A percentile compares a stretch with the other conserved stretches of the same genome.
Conservation (phyloP, 768 basidiomycete species). For the Ephemerocybe angulata region DNA sequence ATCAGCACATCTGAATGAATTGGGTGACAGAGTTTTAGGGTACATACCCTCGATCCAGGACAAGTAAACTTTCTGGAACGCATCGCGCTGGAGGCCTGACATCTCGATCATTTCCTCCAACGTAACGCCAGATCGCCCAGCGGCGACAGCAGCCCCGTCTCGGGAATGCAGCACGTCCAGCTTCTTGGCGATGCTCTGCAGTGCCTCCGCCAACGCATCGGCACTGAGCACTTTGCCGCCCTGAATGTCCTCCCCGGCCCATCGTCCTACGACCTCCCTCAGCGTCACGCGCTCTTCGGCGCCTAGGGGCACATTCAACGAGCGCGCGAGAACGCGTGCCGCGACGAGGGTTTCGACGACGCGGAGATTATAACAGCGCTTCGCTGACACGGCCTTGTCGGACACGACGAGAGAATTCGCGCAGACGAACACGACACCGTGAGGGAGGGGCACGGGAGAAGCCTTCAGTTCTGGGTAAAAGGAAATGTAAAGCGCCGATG, state of each 20-base stretch:
- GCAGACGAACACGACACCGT: slow-evolving; percentile 61
- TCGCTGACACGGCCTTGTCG: slow-evolving; percentile 75
- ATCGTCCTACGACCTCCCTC: slow-evolving; percentile 62
- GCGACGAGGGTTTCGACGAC: slow-evolving; percentile 88
- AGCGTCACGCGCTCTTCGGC: slow-evolving; percentile 56
- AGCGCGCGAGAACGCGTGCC: slow-evolving; percentile 66
- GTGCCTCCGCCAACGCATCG: slow-evolving; percentile 41
- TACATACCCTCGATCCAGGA: slow-evolving; percentile 75
- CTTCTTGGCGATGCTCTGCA: slow-evolving; percentile 45
- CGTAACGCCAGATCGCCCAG: slow-evolving; percentile 54
- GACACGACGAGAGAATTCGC: slow-evolving; percentile 83
- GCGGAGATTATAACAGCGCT: slow-evolving; percentile 80
- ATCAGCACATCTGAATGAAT: no score
- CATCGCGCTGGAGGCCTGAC: slow-evolving; percentile 50
- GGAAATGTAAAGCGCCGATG: slow-evolving; percentile 72
- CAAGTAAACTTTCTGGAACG: slow-evolving; percentile 67
- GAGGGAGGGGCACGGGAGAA: slow-evolving; percentile 58
- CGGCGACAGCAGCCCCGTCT: slow-evolving; percentile 18
- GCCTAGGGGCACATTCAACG: slow-evolving; percentile 44
- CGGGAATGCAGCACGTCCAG: slow-evolving; percentile 52
- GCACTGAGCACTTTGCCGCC: slow-evolving; percentile 46
- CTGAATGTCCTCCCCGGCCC: slow-evolving; percentile 43
- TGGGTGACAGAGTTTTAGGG: slow-evolving; percentile 2
- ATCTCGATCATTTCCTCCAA: slow-evolving; percentile 70
- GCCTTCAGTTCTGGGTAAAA: slow-evolving; percentile 76